Percentiles rank a stretch among this genome's conserved stretches.
phyloP scores from a whole-genome alignment of 2,329 filamentous ascomycete genomes.

The Neofusicoccum parvum region DNA sequence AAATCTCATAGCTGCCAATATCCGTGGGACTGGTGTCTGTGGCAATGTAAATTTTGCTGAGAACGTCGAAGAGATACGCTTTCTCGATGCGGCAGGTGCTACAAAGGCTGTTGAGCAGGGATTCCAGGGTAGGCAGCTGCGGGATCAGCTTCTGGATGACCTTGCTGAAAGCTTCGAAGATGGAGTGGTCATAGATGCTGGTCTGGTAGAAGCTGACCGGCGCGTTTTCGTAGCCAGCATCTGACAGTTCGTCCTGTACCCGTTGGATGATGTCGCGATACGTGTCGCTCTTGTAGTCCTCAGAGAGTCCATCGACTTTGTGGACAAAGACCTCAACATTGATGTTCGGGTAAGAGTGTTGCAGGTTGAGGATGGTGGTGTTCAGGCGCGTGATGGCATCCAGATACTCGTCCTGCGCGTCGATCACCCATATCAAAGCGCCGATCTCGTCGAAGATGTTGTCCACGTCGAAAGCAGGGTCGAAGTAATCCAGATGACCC shows the following conservation, averaged over 20 bases:
- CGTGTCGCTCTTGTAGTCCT: slow-evolving; percentile 94
- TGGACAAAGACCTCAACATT: slow-evolving; percentile 99
- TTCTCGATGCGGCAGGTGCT: slow-evolving; percentile 96
- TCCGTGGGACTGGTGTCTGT: slow-evolving; percentile 92
- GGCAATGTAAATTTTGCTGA: slow-evolving; percentile 98
- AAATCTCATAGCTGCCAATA: slow-evolving; percentile 96
- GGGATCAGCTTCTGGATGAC: slow-evolving; percentile 98
- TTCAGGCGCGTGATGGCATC: slow-evolving; percentile 88
- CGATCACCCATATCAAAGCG: slow-evolving; percentile 96
- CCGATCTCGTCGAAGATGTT: slow-evolving; percentile 93
- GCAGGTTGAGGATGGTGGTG: slow-evolving; percentile 83
- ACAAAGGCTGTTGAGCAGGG: slow-evolving; percentile 90
- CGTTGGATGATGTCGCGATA: slow-evolving; percentile 95
- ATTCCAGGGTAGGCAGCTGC: slow-evolving; percentile 87
- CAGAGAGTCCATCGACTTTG: slow-evolving; percentile 96
- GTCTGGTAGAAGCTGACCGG: slow-evolving; percentile 95
- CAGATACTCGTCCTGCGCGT: slow-evolving; percentile 96
- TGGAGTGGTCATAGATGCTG: slow-evolving; percentile 97
- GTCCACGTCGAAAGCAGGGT: slow-evolving; percentile 86
- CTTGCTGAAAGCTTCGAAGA: slow-evolving; percentile 97
- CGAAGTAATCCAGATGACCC: slow-evolving; percentile 90
- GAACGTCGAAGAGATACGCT: slow-evolving; percentile 95
- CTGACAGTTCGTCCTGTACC: slow-evolving; percentile 93
- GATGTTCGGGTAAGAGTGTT: slow-evolving; percentile 86
- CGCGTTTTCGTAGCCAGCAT: slow-evolving; percentile 89